Base-by-base conservation (phyloP, 352 stramenopile species). In the Pythium grandisporangium region DNA sequence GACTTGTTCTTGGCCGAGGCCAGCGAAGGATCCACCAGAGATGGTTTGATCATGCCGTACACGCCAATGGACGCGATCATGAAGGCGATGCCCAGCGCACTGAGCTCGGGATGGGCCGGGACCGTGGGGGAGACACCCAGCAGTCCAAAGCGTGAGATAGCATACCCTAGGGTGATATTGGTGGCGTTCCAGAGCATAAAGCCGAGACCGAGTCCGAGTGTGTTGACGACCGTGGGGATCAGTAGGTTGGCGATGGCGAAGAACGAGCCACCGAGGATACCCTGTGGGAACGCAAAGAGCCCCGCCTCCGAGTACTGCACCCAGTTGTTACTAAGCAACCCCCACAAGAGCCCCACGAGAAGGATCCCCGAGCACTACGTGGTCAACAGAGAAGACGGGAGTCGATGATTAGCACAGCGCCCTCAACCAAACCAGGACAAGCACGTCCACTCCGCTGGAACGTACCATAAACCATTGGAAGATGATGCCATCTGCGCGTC, bases 161-260 rank as follows among this genome's bases (percentile, higher is more conserved):
- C 68, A 54, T 88, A 92, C 24, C 75, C 78, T 43, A 89, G 63
- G 14, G 72, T 68, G 55, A 92, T 85, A 55, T 88, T 92, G 35
- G 76, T 84, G 30, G 70, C 75, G 55, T 92, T 92, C 78, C 78
- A 92, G 38, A 92, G 61, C 75, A 89, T 89, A 42, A 92, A 92
- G 46, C 78, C 78, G 23, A 92, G 58, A 5, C 78, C 78, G 1
- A 92, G 55, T 0, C 78, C 78, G 10, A 92, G 62, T 5, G 64
- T 85, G 45, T 92, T 92, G 55, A 92, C 78, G 30, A 92, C 78
- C 8, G 78, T 92, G 11, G 78, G 78, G 48, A 92, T 92, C 21
- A 92, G 55, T 26, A 92, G 36, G 32, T 92, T 92, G 39, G 78
- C 78, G 23, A 89, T 66, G 6, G 75, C 78, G 42, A 89, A 92